Base-by-base conservation (phyloP, 2,329 filamentous ascomycete genomes). In the Stemphylium beticola region DNA sequence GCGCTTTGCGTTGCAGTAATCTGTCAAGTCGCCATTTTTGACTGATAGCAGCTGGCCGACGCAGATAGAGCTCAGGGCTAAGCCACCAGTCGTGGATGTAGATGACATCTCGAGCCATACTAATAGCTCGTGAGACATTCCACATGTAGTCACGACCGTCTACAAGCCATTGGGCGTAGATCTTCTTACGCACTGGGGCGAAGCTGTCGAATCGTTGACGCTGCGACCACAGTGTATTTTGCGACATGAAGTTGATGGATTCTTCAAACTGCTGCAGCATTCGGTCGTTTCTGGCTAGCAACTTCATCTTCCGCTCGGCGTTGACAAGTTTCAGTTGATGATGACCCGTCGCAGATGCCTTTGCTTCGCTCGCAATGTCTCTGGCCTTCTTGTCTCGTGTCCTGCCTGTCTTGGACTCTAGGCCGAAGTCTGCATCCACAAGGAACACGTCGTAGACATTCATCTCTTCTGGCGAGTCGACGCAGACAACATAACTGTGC, bases 51-150 rank as follows among this genome's bases (percentile, higher is more conserved):
- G 95, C 90, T 48, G 95, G 95, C 53, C 95, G 85, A 56, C 95
- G 86, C 87, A 98, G 88, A 78, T 99, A 99, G 39, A 99, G 79
- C 76, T 99, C 93, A 1, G 95, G 95, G 65, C 91, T 97, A 36
- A 99, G 79, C 95, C 95, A 99, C 95, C 95, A 99, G 75, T 98
- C 95, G 74, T 99, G 95, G 59, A 99, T 98, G 76, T 98, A 98
- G 65, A 99, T 93, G 58, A 98, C 93, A 78, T 98, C 95, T 68
- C 91, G 91, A 8, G 95, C 95, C 87, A 97, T 96, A 72, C 92
- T 95, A 68, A 99, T 96, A 11, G 95, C 95, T 61, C 93, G 86
- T 10, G 93, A 98, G 7, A 98, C 92, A 73, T 97, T 96, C 95
- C 95, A 99, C 93, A 98, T 98, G 80, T 98, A 96, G 74, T 99